Percentiles rank a stretch among this genome's conserved stretches.
Conservation (phyloP, 108 stramenopile species). For the Fragilariopsis cylindrus region DNA sequence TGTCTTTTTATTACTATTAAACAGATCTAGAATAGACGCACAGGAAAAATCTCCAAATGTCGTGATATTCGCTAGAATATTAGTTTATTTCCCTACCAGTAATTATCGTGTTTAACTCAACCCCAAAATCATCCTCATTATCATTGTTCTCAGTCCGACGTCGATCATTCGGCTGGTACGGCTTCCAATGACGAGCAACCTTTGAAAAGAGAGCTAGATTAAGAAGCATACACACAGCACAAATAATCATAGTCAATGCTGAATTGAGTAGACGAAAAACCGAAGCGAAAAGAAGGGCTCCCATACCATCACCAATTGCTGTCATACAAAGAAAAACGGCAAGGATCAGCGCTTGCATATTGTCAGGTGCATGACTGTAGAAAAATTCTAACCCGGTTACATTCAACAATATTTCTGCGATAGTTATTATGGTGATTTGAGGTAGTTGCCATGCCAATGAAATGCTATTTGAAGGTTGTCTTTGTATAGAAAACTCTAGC, state of each 20-base stretch:
- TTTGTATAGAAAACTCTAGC: constrained; percentile 49
- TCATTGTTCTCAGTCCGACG: no score
- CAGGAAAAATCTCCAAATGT: no score
- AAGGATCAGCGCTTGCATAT: constrained; percentile 45
- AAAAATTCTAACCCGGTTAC: constrained; percentile 66
- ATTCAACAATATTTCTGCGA: constrained; percentile 62
- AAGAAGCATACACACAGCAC: constrained; percentile 41
- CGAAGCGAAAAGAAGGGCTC: constrained; percentile 43
- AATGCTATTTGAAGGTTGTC: constrained; percentile 14
- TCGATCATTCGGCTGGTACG: constrained; percentile 1
- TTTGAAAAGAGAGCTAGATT: constrained; percentile 39
- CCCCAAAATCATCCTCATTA: constrained; percentile 6
- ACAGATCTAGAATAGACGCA: no score
- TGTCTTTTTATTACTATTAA: no score
- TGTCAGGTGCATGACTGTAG: constrained; percentile 54
- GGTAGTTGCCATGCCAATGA: constrained; percentile 68
- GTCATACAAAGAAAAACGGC: constrained; percentile 52
- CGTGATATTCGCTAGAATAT: no score
- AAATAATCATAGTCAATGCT: constrained; percentile 26
- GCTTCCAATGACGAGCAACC: constrained; percentile 42
- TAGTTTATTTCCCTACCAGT: not conserved
- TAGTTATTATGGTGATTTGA: constrained; percentile 59
- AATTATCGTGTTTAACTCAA: constrained; percentile 4
- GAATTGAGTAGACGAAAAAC: constrained; percentile 31
- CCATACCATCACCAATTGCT: constrained; percentile 61